Evolutionary conservation across 257 asterid species (phyloP), one percentile per base, ranked within the genome.

Genomic region (Voacanga thouarsii): DNA sequence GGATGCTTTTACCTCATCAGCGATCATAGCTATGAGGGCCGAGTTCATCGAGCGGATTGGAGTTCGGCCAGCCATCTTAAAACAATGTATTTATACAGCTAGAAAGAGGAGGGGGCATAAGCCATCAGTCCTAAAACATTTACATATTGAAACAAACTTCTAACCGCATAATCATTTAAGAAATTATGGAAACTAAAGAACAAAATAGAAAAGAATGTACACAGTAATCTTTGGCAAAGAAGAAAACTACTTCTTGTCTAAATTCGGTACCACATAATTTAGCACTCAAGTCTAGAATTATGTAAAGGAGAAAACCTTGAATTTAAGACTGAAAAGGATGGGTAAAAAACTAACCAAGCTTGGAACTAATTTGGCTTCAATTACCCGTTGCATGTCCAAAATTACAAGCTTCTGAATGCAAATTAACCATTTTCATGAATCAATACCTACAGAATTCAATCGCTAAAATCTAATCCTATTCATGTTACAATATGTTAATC

Each of bases 1-100:
- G 37, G 39, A 50, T 24, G 21, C 6, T 28, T 41, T 57, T 80
- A 94, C 98, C 98, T 94, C 98, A 80, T 94, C 98, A 66, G 94
- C 98, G 61, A 94, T 94, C 98, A 94, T 94, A 39, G 97, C 93
- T 76, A 94, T 89, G 80, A 94, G 93, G 41, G 98, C 97, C 12
- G 98, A 94, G 84, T 76, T 92, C 77, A 63, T 92, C 5, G 97
- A 83, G 75, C 91, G 96, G 87, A 94, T 86, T 84, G 89, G 97
- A 81, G 93, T 79, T 81, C 88, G 88, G 84, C 91, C 91, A 30
- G 97, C 98, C 98, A 94, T 92, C 73, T 68, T 41, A 68, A 41
- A 19, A 19, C 53, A 23, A 68, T 41, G 12, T 37, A 37, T 66
- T 19, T 66, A 9, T 41, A 41, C 14, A 67, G n/a, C 16, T 67